phyloP scores from a whole-genome alignment of 2,329 filamentous ascomycete genomes.

The Tolypocladium nubicola region DNA sequence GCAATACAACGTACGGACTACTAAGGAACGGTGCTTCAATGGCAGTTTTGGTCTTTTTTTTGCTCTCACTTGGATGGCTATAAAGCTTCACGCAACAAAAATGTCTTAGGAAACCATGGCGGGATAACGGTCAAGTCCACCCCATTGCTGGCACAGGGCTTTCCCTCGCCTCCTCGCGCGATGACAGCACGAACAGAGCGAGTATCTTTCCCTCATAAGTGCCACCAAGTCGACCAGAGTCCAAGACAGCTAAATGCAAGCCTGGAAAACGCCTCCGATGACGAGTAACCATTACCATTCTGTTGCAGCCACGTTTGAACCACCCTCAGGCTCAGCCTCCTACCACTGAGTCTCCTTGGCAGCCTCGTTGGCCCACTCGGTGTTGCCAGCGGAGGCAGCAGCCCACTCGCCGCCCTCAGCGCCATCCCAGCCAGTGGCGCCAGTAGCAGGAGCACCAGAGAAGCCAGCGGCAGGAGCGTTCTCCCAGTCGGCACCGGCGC shows the following conservation, averaged over 20 bases:
- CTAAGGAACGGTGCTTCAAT: conserved; percentile 1
- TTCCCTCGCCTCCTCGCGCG: conserved; percentile 59
- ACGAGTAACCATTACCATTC: conserved; percentile 8
- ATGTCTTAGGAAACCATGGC: conserved; percentile 23
- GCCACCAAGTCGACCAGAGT: conserved; percentile 50
- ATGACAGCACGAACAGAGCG: conserved; percentile 17
- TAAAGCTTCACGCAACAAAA: conserved; percentile 16
- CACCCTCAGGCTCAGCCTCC: conserved; percentile 14
- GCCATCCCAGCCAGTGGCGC: conserved; percentile 45
- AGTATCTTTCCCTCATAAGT: conserved; percentile 99
- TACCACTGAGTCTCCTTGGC: conserved; percentile 48
- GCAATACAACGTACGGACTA: background rate
- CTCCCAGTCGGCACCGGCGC: conserved; percentile 71
- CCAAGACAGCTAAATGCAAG: conserved; percentile 2
- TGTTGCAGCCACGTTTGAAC: conserved; percentile 2
- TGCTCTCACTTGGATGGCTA: conserved; percentile 12
- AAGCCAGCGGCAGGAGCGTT: conserved; percentile 58
- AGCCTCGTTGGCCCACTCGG: conserved; percentile 55
- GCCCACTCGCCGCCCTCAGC: conserved; percentile 53
- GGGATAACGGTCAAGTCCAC: conserved; percentile 84
- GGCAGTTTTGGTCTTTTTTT: conserved; percentile 10
- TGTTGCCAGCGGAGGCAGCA: conserved; percentile 51
- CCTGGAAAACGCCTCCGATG: conserved; percentile 2
- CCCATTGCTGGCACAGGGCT: conserved; percentile 90
- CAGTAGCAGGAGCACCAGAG: conserved; percentile 44